phyloP scores from a whole-genome alignment of 306 rosid species.

The Vicia faba region DNA sequence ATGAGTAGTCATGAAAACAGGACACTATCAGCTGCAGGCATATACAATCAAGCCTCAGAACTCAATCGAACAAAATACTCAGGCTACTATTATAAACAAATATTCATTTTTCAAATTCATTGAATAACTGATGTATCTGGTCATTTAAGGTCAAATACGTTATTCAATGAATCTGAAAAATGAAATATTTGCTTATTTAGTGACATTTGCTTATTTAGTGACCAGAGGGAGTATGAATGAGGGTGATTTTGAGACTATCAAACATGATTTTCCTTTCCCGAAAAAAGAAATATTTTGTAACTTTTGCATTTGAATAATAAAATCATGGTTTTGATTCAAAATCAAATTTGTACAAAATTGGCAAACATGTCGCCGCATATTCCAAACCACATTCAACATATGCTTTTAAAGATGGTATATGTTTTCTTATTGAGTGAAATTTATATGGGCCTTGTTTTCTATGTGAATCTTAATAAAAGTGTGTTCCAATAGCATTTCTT shows the following conservation, averaged over 20 bases:
- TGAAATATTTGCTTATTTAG: too few relatives aligned
- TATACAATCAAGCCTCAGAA: conserved; percentile 1
- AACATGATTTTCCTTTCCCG: background rate
- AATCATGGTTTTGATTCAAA: background rate
- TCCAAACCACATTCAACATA: background rate
- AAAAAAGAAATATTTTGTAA: background rate
- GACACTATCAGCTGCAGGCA: conserved; percentile 1
- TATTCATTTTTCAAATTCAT: too few relatives aligned
- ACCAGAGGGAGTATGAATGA: background rate
- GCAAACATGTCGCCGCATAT: background rate
- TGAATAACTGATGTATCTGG: too few relatives aligned
- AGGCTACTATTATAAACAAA: too few relatives aligned
- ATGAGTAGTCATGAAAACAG: conserved; percentile 27
- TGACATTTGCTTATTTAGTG: too few relatives aligned
- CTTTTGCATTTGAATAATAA: background rate
- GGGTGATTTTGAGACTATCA: background rate
- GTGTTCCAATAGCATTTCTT: background rate
- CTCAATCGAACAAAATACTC: background rate
- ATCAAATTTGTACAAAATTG: background rate
- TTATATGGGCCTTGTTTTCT: background rate
- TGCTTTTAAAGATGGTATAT: background rate
- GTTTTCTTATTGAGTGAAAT: background rate
- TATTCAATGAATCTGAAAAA: too few relatives aligned
- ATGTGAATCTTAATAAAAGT: background rate
- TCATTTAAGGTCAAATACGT: too few relatives aligned